Evolutionary conservation across 2,329 filamentous ascomycete genomes (phyloP).

Genomic region (Emmonsiellopsis sp.): DNA sequence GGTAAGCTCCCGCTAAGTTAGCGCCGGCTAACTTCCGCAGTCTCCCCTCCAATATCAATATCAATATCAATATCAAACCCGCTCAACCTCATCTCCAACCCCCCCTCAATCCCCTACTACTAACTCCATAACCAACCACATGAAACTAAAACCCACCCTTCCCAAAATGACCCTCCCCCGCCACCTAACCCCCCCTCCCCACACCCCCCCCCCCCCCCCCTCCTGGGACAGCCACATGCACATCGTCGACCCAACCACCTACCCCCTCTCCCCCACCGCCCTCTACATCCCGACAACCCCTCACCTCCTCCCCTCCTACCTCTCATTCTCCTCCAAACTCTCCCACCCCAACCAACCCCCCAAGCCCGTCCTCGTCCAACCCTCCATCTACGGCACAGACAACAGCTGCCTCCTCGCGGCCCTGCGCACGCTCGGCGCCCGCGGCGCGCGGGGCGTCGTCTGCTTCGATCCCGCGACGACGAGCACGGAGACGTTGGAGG

Average conservation of each 20-base stretch:
- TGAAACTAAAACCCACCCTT: neutral
- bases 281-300: constrained; percentile 40
- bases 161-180: too few species aligned
- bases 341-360: constrained; percentile 37
- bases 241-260: constrained; percentile 45
- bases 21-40: neutral
- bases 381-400: constrained; percentile 52
- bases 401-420: constrained; percentile 51
- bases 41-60: neutral
- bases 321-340: constrained; percentile 41
- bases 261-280: constrained; percentile 40
- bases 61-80: too few species aligned
- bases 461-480: constrained; percentile 42
- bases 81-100: neutral
- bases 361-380: constrained; percentile 52
- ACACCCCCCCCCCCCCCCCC: constrained; percentile 15
- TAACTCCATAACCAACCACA: neutral
- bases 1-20: neutral
- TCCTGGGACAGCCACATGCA: constrained; percentile 58
- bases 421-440: constrained; percentile 40
- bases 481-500: constrained; percentile 28
- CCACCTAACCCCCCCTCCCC: constrained; percentile 14
- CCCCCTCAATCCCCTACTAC: too few species aligned
- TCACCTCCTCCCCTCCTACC: constrained; percentile 43
- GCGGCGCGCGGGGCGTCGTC: constrained; percentile 46